phyloP scores from a whole-genome alignment of 768 basidiomycete species.

The Tricholomella constricta region DNA sequence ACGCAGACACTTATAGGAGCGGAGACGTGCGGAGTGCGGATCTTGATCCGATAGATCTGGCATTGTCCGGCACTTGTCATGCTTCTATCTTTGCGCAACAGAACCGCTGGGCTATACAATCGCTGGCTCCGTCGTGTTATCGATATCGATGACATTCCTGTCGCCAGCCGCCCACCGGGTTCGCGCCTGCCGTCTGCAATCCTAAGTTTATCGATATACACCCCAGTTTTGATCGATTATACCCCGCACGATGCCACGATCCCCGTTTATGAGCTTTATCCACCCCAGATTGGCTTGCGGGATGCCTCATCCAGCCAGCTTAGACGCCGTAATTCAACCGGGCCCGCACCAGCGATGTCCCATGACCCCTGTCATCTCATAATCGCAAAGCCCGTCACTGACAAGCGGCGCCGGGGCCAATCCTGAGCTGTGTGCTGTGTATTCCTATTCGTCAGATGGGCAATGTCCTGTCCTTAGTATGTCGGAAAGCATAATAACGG shows the following conservation, averaged over 20 bases:
- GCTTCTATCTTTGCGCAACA: conserved; percentile 19
- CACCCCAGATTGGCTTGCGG: conserved; percentile 1
- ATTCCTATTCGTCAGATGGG: not conserved
- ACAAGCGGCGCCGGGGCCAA: too few relatives aligned
- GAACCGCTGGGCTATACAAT: conserved; percentile 9
- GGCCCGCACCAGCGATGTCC: not conserved
- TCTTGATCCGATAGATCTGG: conserved; percentile 69
- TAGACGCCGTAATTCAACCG: not conserved
- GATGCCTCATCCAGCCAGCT: not conserved
- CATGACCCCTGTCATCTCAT: conserved; percentile 6
- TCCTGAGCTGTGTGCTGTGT: not conserved
- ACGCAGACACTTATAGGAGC: conserved; percentile 46
- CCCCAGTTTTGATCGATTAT: conserved; percentile 12
- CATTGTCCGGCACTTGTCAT: conserved; percentile 32
- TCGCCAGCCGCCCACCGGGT: conserved; percentile 9
- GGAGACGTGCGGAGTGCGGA: conserved; percentile 63
- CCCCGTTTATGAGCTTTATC: not conserved
- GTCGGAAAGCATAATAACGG: not conserved
- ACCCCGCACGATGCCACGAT: not conserved
- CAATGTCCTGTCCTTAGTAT: not conserved
- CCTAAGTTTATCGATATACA: too few relatives aligned
- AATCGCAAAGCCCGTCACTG: not conserved
- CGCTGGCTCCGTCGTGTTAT: conserved; percentile 10
- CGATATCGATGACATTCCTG: conserved; percentile 20
- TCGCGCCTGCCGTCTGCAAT: conserved; percentile 1